phyloP scores from a whole-genome alignment of 2,329 filamentous ascomycete species.

The Pyrenochaeta sp. region DNA sequence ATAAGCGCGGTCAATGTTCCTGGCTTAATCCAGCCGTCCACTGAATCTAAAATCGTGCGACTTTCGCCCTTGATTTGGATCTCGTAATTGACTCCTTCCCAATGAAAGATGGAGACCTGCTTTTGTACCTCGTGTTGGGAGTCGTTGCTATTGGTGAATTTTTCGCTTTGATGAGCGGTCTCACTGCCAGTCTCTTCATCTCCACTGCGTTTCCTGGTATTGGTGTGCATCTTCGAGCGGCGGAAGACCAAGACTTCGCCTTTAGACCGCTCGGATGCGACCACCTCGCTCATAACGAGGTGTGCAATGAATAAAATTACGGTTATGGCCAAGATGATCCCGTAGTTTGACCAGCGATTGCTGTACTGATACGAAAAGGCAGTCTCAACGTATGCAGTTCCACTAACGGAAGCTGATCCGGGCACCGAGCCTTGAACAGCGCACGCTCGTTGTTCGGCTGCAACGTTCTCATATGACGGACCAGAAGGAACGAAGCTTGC shows the following conservation, averaged over 20 bases:
- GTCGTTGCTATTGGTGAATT: slow-evolving; percentile 34
- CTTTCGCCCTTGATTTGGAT: slow-evolving; percentile 50
- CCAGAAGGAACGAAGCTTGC: slow-evolving; percentile 50
- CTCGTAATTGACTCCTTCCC: slow-evolving; percentile 37
- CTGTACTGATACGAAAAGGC: slow-evolving; percentile 45
- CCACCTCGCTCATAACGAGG: slow-evolving; percentile 68
- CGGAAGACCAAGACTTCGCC: slow-evolving; percentile 74
- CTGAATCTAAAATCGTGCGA: slow-evolving; percentile 60
- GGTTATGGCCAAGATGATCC: slow-evolving; percentile 70
- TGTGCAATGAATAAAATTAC: slow-evolving; percentile 69
- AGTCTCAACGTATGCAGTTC: slow-evolving; percentile 42
- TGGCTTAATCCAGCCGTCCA: slow-evolving; percentile 64
- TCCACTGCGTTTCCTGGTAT: slow-evolving; percentile 29
- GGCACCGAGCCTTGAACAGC: slow-evolving; percentile 45
- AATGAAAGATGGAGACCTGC: slow-evolving; percentile 51
- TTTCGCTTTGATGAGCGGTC: slow-evolving; percentile 37
- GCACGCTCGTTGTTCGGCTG: slow-evolving; percentile 44
- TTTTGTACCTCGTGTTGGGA: slow-evolving; percentile 39
- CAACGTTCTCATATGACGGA: slow-evolving; percentile 42
- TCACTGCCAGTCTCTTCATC: slow-evolving; percentile 50
- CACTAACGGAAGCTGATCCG: slow-evolving; percentile 44
- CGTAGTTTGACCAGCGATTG: slow-evolving; percentile 66
- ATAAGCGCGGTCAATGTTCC: slow-evolving; percentile 56
- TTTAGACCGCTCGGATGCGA: slow-evolving; percentile 67
- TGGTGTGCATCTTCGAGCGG: slow-evolving; percentile 47